Evolutionary conservation across 495 filamentous ascomycete genomes (phyloP).

Genomic region (Neurospora africana): DNA sequence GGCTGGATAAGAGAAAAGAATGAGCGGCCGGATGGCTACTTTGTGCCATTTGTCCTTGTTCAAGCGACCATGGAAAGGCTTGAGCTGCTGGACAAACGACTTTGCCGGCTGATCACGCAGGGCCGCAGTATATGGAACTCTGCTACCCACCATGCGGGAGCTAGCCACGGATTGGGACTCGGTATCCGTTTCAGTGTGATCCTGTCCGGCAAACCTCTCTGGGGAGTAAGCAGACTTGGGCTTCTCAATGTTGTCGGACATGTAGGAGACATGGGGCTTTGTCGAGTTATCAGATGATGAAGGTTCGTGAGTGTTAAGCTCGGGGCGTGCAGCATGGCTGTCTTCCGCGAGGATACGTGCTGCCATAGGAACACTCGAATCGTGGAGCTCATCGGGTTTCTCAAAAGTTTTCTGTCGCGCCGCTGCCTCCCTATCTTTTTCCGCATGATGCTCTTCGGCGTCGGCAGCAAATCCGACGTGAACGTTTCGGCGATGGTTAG

Average conservation of each 20-base stretch:
- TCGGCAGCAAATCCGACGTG: constrained; percentile 48
- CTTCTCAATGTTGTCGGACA: background rate
- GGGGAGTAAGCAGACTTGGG: background rate
- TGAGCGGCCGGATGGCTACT: constrained; percentile 66
- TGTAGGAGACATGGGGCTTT: background rate
- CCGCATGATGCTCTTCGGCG: background rate
- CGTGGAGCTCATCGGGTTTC: background rate
- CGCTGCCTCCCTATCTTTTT: background rate
- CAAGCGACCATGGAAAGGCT: constrained; percentile 66
- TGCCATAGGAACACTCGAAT: background rate
- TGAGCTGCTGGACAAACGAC: constrained; percentile 60
- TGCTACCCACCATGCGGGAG: constrained; percentile 13
- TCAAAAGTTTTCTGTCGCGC: background rate
- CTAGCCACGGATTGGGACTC: constrained; percentile 22
- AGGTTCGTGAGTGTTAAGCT: background rate
- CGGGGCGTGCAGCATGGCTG: background rate
- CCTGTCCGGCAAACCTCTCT: background rate
- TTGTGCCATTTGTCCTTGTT: constrained; percentile 68
- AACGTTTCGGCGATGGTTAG: constrained; percentile 2
- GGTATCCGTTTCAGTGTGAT: constrained; percentile 21
- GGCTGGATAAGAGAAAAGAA: constrained; percentile 77
- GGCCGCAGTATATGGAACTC: constrained; percentile 46
- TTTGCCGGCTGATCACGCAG: constrained; percentile 50
- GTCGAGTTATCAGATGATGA: background rate
- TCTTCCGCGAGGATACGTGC: background rate